These are phyloP conservation scores for Posidonia oceanica DNA, from an alignment of 116 monocot species.

Conservation along the genomic window DNA sequence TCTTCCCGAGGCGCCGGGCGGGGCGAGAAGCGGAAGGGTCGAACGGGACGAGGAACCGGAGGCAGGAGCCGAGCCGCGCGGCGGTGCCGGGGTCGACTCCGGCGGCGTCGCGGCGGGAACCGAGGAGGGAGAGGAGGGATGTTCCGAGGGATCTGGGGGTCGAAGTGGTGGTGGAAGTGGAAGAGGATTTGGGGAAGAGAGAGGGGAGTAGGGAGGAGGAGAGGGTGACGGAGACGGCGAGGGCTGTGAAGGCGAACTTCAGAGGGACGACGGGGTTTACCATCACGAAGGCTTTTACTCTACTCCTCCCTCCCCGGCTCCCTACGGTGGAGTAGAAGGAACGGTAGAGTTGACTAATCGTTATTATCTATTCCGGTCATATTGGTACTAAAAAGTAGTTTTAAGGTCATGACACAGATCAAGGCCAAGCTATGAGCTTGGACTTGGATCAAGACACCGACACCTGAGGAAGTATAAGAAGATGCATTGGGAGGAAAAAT, in stretches of 20 bases:
- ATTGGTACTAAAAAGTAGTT: too few relatives aligned
- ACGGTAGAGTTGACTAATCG: too few relatives aligned
- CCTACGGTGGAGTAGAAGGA: too few relatives aligned
- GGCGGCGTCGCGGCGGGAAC: constrained; percentile 20
- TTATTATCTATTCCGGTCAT: too few relatives aligned
- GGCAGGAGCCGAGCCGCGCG: constrained; percentile 43
- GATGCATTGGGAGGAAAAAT: too few relatives aligned
- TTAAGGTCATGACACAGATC: too few relatives aligned
- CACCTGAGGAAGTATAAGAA: too few relatives aligned
- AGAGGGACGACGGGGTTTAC: background rate
- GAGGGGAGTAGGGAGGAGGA: constrained; percentile 9
- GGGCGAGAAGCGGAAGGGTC: background rate
- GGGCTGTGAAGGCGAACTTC: constrained; percentile 22
- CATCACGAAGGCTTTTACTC: background rate
- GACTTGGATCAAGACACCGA: too few relatives aligned
- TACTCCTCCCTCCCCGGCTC: too few relatives aligned
- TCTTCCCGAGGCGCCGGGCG: constrained; percentile 1
- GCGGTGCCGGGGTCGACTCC: constrained; percentile 26
- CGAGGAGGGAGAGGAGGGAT: constrained; percentile 71
- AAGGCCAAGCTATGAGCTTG: too few relatives aligned
- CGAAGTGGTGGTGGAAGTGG: constrained; percentile 14
- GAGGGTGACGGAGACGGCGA: constrained; percentile 23
- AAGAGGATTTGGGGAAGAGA: constrained; percentile 7
- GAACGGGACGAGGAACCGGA: constrained; percentile 67
- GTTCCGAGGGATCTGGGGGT: constrained; percentile 30